Conservation (phyloP, 768 basidiomycete species). For the Lactarius psammicola region DNA sequence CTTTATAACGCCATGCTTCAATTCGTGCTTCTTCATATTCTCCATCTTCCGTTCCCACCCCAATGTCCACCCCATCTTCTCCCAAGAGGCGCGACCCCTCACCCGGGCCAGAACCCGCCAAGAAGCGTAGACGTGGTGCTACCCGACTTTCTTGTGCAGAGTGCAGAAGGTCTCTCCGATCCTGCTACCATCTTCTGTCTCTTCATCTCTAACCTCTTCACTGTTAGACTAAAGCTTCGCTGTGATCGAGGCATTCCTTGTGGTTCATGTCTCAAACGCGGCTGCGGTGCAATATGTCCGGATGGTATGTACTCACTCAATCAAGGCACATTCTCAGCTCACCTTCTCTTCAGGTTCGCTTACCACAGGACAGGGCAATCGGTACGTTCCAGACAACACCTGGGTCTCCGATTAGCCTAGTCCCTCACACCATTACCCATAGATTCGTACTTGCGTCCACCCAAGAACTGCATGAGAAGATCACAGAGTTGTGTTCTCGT, state of each 20-base stretch:
- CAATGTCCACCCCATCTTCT: slow-evolving; percentile 27
- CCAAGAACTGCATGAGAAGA: slow-evolving; percentile 81
- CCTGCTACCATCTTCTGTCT: slow-evolving; percentile 20
- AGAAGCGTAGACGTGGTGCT: slow-evolving; percentile 60
- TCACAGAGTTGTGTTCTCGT: slow-evolving; percentile 66
- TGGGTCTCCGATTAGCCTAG: neutral
- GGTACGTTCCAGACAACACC: slow-evolving; percentile 42
- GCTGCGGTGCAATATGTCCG: slow-evolving; percentile 79
- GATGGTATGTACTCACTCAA: slow-evolving; percentile 47
- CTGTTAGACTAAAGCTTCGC: slow-evolving; percentile 57
- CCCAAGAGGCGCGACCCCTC: slow-evolving; percentile 36
- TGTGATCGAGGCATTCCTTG: slow-evolving; percentile 79
- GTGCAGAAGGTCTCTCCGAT: slow-evolving; percentile 56
- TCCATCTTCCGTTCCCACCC: slow-evolving; percentile 33
- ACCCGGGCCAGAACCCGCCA: slow-evolving; percentile 35
- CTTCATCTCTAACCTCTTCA: slow-evolving; percentile 16
- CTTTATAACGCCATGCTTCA: slow-evolving; percentile 17
- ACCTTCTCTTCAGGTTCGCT: slow-evolving; percentile 54
- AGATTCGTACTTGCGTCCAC: slow-evolving; percentile 81
- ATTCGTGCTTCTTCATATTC: slow-evolving; percentile 32
- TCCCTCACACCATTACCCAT: slow-evolving; percentile 20
- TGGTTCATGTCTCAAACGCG: slow-evolving; percentile 76
- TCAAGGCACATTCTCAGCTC: slow-evolving; percentile 7
- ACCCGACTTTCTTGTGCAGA: slow-evolving; percentile 79
- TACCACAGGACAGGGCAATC: slow-evolving; percentile 80